Conservation (phyloP, 2,329 filamentous ascomycete species). For the Xylariaceae sp. region DNA sequence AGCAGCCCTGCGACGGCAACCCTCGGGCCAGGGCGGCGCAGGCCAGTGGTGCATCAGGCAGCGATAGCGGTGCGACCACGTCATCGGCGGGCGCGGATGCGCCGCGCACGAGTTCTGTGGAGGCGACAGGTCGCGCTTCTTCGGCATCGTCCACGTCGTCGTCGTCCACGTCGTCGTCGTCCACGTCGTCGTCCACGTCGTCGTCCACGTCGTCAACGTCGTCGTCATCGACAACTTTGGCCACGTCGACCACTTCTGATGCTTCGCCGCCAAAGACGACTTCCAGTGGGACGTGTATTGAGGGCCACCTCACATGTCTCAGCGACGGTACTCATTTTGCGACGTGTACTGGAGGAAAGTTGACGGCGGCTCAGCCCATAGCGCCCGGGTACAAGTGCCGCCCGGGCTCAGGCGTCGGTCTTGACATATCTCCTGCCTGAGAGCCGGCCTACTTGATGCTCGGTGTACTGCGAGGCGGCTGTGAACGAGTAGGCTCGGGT, state of each 20-base stretch:
- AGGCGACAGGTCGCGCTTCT: not conserved
- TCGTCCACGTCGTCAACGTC: not conserved
- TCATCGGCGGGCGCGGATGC: too few species aligned
- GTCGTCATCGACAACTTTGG: not conserved
- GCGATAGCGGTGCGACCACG: not conserved
- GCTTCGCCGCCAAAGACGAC: slow-evolving; percentile 1
- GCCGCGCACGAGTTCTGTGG: too few species aligned
- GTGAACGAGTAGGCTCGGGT: too few species aligned
- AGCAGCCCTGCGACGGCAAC: slow-evolving; percentile 24
- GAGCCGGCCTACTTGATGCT: too few species aligned
- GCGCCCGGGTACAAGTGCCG: slow-evolving; percentile 15
- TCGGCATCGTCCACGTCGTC: not conserved
- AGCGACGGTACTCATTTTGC: slow-evolving; percentile 16
- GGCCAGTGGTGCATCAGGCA: too few species aligned
- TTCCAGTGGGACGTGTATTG: slow-evolving; percentile 7
- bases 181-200: not conserved
- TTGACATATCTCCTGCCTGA: slow-evolving; percentile 13
- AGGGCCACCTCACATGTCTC: slow-evolving; percentile 20
- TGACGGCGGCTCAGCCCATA: slow-evolving; percentile 13
- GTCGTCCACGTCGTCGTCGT: not conserved
- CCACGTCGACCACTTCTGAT: slow-evolving; percentile 1
- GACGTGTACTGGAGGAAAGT: slow-evolving; percentile 16
- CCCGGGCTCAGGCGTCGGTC: slow-evolving; percentile 12
- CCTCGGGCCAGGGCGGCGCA: slow-evolving; percentile 12
- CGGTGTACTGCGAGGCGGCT: too few species aligned